Evolutionary conservation across 2,329 filamentous ascomycete species (phyloP), one percentile per base, ranked within the genome.

Genomic region (Didymellaceae sp.): DNA sequence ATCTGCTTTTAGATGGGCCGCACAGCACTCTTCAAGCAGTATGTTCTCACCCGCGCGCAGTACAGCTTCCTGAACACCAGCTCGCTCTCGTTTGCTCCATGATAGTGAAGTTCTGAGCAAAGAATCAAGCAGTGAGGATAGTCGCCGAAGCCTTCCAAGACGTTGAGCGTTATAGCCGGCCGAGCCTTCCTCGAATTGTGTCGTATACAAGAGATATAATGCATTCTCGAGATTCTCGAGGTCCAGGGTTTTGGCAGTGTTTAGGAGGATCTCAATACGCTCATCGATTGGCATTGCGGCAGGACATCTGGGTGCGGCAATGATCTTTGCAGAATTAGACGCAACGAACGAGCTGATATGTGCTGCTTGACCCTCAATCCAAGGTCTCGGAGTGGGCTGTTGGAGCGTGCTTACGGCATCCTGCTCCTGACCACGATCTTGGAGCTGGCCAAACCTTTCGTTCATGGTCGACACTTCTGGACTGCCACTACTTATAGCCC

Each of bases 111-210:
- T 11, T 16, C 33, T 17, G 33, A 35, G 33, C 6, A 21, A 17
- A 6, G 33, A 16, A 20, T 35, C 33, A 17, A 35, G n/a, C n/a
- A 35, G 6, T 21, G 18, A 20, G 17, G 33, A 18, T 11, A 35
- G 18, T 16, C 33, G 33, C 16, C 33, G 17, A 11, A 35, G 11
- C 21, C 33, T 16, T 11, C 33, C 33, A 11, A 35, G 33, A 18
- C 33, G 33, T 11, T 35, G 33, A 8, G 33, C 33, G 18, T 35
- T 35, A 3, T 17, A 11, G 11, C 33, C 20, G 17, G 21, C n/a
- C 33, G 33, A 35, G 33, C 33, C 33, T 16, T 35, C 33, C 33
- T 35, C 33, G 33, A 35, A 35, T 13, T 35, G 33, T 21, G 33
- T 21, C 11, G 33, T 35, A 18, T 35, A 18, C 11, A 35, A 11